A percentile compares a stretch with the other conserved stretches of the same genome.
phyloP scores from a whole-genome alignment of 768 basidiomycete species.

The Rhizopogon roseolus region DNA sequence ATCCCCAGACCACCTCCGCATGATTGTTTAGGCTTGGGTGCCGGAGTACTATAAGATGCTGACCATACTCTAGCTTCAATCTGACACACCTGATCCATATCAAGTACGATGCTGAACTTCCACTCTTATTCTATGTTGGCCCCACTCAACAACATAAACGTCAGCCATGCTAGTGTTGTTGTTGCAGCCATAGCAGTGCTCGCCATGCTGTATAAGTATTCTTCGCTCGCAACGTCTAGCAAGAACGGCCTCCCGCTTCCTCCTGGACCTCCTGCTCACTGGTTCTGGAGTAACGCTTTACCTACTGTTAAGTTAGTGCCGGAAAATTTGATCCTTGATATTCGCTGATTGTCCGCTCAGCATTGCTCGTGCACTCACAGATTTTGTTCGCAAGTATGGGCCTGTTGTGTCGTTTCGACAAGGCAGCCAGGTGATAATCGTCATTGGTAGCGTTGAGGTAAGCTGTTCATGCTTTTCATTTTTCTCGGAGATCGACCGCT shows the following conservation, averaged over 20 bases:
- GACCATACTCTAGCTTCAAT: slow-evolving; percentile 12
- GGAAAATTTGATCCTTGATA: neutral
- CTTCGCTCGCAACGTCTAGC: neutral
- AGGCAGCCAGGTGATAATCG: slow-evolving; percentile 25
- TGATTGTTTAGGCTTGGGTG: too few species aligned
- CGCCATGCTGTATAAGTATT: neutral
- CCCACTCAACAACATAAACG: slow-evolving; percentile 25
- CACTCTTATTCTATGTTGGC: slow-evolving; percentile 31
- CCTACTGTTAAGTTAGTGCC: slow-evolving; percentile 2
- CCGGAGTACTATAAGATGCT: slow-evolving; percentile 20
- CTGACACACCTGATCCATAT: neutral
- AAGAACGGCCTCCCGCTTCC: slow-evolving; percentile 11
- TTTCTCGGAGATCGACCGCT: neutral
- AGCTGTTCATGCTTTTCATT: neutral
- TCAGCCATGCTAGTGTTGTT: slow-evolving; percentile 42
- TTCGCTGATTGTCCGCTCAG: neutral
- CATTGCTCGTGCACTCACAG: slow-evolving; percentile 32
- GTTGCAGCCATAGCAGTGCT: slow-evolving; percentile 29
- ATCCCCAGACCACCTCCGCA: too few species aligned
- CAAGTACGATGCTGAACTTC: slow-evolving; percentile 17
- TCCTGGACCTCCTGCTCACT: slow-evolving; percentile 13
- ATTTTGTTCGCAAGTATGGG: slow-evolving; percentile 54
- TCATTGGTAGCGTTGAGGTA: slow-evolving; percentile 5
- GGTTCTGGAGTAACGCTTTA: slow-evolving; percentile 13
- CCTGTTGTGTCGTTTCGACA: slow-evolving; percentile 52